These are phyloP conservation scores for Calonectria pseudoturangicola DNA, from an alignment of 2,329 filamentous ascomycete species.

Conservation along the genomic window DNA sequence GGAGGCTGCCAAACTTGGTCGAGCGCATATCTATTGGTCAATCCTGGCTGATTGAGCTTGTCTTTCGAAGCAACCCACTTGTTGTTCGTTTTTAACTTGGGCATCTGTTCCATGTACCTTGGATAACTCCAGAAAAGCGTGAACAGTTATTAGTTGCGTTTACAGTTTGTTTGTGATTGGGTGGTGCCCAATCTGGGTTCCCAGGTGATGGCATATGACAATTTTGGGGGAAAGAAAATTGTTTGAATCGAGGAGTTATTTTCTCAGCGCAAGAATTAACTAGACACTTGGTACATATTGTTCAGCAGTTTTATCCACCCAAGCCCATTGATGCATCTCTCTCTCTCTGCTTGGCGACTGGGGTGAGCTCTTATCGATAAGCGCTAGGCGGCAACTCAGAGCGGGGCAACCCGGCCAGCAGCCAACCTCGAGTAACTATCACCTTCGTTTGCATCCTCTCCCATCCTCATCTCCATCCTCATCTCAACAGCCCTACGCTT, in stretches of 20 bases:
- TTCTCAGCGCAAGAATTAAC: neutral
- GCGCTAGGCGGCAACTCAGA: conserved; percentile 34
- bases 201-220: no score
- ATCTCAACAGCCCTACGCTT: conserved; percentile 39
- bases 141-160: no score
- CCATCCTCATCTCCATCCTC: conserved; percentile 42
- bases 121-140: no score
- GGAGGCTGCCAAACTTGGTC: neutral
- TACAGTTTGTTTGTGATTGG: no score
- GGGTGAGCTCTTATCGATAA: conserved; percentile 56
- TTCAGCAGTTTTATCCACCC: neutral
- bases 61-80: no score
- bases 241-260: neutral
- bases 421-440: conserved; percentile 30
- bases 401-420: conserved; percentile 50
- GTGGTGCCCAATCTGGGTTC: no score
- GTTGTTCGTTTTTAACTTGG: no score
- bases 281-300: neutral
- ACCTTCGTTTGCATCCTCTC: conserved; percentile 30
- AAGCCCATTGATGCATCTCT: neutral
- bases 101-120: no score
- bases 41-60: no score
- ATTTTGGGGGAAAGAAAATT: no score
- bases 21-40: no score
- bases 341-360: neutral